Conservation (phyloP, 805 yeast species). For the Nakazawaea wyomingensis region DNA sequence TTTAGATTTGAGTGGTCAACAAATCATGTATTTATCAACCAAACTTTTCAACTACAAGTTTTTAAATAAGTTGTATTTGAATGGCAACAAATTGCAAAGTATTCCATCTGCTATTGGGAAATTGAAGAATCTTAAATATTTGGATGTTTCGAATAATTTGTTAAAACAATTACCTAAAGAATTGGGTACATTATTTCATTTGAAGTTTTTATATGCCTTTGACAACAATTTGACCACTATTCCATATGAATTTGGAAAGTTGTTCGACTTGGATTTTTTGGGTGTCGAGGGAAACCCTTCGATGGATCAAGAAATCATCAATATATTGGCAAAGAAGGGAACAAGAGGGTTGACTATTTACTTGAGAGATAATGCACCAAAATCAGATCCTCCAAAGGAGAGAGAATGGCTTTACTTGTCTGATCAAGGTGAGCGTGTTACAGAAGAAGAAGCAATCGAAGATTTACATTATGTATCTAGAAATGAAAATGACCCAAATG, state of each 20-base stretch:
- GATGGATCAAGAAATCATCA: conserved; percentile 57
- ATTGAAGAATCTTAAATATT: conserved; percentile 67
- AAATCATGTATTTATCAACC: conserved; percentile 63
- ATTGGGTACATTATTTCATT: conserved; percentile 73
- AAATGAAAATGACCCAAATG: conserved; percentile 20
- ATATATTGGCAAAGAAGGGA: conserved; percentile 73
- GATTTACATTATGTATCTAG: conserved; percentile 22
- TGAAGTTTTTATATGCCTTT: conserved; percentile 79
- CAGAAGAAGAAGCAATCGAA: conserved; percentile 24
- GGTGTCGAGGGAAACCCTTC: conserved; percentile 91
- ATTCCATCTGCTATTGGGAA: conserved; percentile 67
- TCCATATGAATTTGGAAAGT: conserved; percentile 82
- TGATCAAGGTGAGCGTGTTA: conserved; percentile 63
- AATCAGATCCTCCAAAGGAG: conserved; percentile 57
- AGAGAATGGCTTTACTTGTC: conserved; percentile 81
- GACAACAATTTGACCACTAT: conserved; percentile 74
- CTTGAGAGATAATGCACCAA: conserved; percentile 78
- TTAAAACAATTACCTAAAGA: conserved; percentile 74
- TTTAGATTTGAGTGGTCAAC: conserved; percentile 87
- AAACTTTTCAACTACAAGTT: conserved; percentile 77
- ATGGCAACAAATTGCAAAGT: conserved; percentile 70
- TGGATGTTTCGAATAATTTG: conserved; percentile 80
- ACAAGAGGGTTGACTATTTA: conserved; percentile 77
- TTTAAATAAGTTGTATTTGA: conserved; percentile 78
- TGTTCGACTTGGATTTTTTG: conserved; percentile 77